Evolutionary conservation across 2,329 filamentous ascomycete genomes (phyloP).

Genomic region (Pezicula rhizophila): DNA sequence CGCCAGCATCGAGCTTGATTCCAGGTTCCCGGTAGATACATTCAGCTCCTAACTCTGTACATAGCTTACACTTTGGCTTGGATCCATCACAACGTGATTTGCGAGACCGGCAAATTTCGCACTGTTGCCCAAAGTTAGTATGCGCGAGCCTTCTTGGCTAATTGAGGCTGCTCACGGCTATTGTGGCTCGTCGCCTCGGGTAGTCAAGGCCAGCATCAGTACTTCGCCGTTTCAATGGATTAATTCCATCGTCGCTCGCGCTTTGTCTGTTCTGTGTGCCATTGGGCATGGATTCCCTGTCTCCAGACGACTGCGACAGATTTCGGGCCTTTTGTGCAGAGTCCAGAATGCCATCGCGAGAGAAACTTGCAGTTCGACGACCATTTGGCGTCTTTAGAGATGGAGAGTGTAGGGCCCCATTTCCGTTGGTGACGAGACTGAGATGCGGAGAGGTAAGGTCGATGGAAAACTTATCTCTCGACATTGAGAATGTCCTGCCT

Average conservation of each 20-base stretch:
- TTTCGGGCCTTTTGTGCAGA: constrained; percentile 49
- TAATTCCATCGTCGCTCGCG: constrained; percentile 46
- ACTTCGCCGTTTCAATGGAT: constrained; percentile 56
- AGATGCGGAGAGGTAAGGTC: constrained; percentile 23
- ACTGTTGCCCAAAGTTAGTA: constrained; percentile 40
- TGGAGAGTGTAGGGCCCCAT: constrained; percentile 15
- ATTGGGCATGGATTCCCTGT: constrained; percentile 26
- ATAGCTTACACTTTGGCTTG: constrained; percentile 79
- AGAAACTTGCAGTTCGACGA: constrained; percentile 42
- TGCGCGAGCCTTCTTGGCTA: constrained; percentile 1
- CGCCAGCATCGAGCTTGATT: constrained; percentile 80
- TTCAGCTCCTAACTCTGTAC: constrained; percentile 73
- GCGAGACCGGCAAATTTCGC: constrained; percentile 73
- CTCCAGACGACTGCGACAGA: constrained; percentile 48
- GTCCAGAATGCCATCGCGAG: constrained; percentile 47
- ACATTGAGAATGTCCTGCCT: constrained; percentile 23
- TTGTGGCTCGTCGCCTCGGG: constrained; percentile 57
- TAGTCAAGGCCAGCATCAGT: constrained; percentile 58
- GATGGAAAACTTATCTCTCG: constrained; percentile 24
- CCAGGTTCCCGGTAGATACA: constrained; percentile 81
- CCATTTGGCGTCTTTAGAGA: constrained; percentile 46
- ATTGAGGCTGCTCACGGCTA: constrained; percentile 46
- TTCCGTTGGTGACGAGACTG: constrained; percentile 17
- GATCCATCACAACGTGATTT: constrained; percentile 76
- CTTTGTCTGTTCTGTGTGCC: constrained; percentile 36